phyloP scores from a whole-genome alignment of 495 filamentous ascomycete species.

The Neurospora terricola region DNA sequence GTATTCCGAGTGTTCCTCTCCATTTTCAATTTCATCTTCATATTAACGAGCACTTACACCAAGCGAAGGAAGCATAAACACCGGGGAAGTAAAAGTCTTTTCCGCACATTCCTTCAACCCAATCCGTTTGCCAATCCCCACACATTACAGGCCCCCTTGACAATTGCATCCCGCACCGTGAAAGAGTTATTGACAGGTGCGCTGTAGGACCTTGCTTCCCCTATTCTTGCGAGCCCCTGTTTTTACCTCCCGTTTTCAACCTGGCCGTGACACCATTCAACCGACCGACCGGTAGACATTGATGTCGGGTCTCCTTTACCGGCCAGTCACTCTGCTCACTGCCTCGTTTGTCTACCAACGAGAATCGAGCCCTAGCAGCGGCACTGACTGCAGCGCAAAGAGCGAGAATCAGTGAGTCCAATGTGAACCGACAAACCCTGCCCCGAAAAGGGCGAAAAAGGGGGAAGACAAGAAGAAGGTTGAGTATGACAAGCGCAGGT shows the following conservation, averaged over 20 bases:
- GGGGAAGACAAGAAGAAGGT: background rate
- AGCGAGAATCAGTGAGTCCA: background rate
- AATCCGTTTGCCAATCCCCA: background rate
- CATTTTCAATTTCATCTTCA: background rate
- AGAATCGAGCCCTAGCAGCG: background rate
- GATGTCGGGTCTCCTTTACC: background rate
- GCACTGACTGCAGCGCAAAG: background rate
- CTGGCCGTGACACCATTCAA: background rate
- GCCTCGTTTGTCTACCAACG: background rate
- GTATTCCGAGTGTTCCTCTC: background rate
- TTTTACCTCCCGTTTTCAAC: background rate
- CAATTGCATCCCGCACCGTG: background rate
- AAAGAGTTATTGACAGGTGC: background rate
- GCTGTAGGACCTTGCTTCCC: background rate
- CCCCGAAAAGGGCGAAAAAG: background rate
- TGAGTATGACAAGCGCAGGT: background rate
- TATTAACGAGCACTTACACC: background rate
- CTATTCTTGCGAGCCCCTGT: background rate
- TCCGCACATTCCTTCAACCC: background rate
- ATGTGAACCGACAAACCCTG: background rate
- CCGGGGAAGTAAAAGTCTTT: background rate
- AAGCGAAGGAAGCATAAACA: background rate
- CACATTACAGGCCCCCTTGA: background rate
- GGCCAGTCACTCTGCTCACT: background rate
- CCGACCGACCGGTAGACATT: background rate